A percentile compares a stretch with the other conserved stretches of the same genome.
Evolutionary conservation across 257 asterid genomes (phyloP).

Genomic region (Craterostigma plantagineum): DNA sequence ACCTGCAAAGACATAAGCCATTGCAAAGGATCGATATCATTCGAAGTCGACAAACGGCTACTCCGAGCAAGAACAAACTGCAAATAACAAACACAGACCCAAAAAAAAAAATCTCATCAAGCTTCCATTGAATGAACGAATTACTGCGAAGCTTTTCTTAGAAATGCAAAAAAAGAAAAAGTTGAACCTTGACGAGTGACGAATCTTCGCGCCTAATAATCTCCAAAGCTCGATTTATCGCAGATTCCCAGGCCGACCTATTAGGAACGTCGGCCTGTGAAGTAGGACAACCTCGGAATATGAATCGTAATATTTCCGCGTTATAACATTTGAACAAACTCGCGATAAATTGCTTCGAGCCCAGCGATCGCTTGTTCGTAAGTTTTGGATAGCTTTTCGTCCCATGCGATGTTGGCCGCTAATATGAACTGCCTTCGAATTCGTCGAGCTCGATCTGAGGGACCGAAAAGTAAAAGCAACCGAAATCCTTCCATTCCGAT

Average conservation of each 20-base stretch:
- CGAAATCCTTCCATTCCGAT: slow-evolving; percentile 76
- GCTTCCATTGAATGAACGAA: background rate
- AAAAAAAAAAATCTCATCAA: too few species aligned
- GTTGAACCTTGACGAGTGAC: slow-evolving; percentile 65
- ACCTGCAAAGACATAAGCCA: slow-evolving; percentile 76
- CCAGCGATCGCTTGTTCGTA: slow-evolving; percentile 47
- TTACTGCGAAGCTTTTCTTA: too few species aligned
- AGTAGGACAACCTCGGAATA: slow-evolving; percentile 20
- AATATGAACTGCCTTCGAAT: slow-evolving; percentile 73
- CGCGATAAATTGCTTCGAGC: slow-evolving; percentile 44
- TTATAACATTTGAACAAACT: slow-evolving; percentile 37
- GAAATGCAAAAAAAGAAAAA: too few species aligned
- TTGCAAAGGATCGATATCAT: slow-evolving; percentile 51
- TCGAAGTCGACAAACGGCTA: slow-evolving; percentile 53
- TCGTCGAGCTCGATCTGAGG: slow-evolving; percentile 95
- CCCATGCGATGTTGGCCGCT: slow-evolving; percentile 94
- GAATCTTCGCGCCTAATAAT: slow-evolving; percentile 35
- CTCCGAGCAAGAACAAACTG: slow-evolving; percentile 98
- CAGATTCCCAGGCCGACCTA: slow-evolving; percentile 53
- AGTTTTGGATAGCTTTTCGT: slow-evolving; percentile 45
- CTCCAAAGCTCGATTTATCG: slow-evolving; percentile 55
- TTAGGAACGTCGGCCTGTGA: slow-evolving; percentile 49
- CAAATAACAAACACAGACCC: background rate
- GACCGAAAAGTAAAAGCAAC: slow-evolving; percentile 84
- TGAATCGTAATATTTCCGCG: slow-evolving; percentile 12